These are phyloP conservation scores for Suillus tomentosus DNA, from an alignment of 768 basidiomycete species.

Conservation along the genomic window DNA sequence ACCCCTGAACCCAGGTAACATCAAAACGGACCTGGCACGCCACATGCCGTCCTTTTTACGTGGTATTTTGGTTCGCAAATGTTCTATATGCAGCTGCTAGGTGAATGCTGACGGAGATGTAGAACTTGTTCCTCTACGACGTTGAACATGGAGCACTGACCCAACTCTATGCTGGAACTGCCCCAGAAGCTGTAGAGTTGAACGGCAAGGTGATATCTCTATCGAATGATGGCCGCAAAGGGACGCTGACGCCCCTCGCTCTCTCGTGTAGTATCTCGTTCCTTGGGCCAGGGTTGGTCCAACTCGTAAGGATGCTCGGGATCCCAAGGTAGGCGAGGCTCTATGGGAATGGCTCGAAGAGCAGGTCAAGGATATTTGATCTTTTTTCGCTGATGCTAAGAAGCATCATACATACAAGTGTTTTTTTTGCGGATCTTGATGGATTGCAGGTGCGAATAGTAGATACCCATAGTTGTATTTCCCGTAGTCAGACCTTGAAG, in stretches of 20 bases:
- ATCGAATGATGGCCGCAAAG: background rate
- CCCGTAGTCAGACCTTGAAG: background rate
- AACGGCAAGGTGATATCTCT: constrained; percentile 29
- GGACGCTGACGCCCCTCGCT: constrained; percentile 1
- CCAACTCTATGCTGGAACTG: constrained; percentile 34
- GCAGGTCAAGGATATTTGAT: constrained; percentile 27
- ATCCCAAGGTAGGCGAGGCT: constrained; percentile 26
- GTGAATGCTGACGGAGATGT: constrained; percentile 9
- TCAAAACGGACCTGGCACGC: constrained; percentile 24
- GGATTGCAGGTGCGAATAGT: background rate
- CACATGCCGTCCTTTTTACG: constrained; percentile 18
- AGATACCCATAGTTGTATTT: background rate
- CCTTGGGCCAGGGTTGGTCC: constrained; percentile 37
- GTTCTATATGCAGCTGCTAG: background rate
- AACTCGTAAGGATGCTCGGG: constrained; percentile 20
- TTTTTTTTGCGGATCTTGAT: background rate
- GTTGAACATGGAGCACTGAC: constrained; percentile 28
- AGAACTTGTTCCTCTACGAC: constrained; percentile 16
- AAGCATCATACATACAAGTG: background rate
- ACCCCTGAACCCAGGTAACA: constrained; percentile 36
- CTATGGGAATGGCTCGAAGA: constrained; percentile 42
- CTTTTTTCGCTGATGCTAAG: background rate
- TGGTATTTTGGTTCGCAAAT: constrained; percentile 12
- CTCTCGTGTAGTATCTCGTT: constrained; percentile 30
- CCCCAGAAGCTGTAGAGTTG: constrained; percentile 24